Percentiles rank a stretch among this genome's conserved stretches.
Evolutionary conservation across 2,329 filamentous ascomycete species (phyloP).

Genomic region (Aspergillus chevalieri): DNA sequence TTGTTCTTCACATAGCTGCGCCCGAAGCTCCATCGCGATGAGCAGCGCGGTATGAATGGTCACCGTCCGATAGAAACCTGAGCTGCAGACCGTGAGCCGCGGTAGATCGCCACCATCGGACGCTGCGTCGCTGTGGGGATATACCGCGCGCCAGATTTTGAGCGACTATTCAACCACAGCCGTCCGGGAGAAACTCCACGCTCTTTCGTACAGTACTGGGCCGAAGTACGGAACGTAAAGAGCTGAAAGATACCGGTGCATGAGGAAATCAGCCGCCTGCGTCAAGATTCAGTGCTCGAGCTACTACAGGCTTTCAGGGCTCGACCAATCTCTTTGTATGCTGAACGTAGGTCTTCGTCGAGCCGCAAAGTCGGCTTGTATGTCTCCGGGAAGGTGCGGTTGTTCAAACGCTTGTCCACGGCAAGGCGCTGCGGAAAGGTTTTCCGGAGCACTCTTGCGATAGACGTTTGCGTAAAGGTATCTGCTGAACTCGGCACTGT

Average conservation of each 20-base stretch:
- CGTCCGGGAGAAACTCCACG: slow-evolving; percentile 46
- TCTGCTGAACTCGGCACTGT: slow-evolving; percentile 21
- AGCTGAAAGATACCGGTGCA: slow-evolving; percentile 21
- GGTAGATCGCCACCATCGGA: slow-evolving; percentile 26
- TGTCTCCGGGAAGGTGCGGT: slow-evolving; percentile 10
- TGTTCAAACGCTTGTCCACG: slow-evolving; percentile 26
- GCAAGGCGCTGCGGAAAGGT: slow-evolving; percentile 32
- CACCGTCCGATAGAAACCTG: slow-evolving; percentile 20
- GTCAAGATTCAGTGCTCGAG: slow-evolving; percentile 1
- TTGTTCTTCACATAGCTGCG: slow-evolving; percentile 23
- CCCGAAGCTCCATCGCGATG: slow-evolving; percentile 20
- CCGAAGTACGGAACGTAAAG: slow-evolving; percentile 26
- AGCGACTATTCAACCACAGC: slow-evolving; percentile 45
- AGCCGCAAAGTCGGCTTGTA: slow-evolving; percentile 20
- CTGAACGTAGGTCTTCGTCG: slow-evolving; percentile 41
- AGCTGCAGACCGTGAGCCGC: slow-evolving; percentile 36
- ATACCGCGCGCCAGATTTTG: slow-evolving; percentile 41
- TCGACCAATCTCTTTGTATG: slow-evolving; percentile 39
- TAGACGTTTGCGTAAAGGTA: slow-evolving; percentile 29
- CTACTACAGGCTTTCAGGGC: slow-evolving; percentile 13
- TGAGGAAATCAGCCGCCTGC: slow-evolving; percentile 19
- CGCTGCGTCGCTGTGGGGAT: slow-evolving; percentile 16
- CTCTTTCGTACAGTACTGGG: slow-evolving; percentile 12
- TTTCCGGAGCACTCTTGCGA: slow-evolving; percentile 31
- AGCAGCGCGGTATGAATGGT: slow-evolving; percentile 15